Conservation (phyloP, 73 alveolate genomes). For the Paramecium sonneborni region DNA sequence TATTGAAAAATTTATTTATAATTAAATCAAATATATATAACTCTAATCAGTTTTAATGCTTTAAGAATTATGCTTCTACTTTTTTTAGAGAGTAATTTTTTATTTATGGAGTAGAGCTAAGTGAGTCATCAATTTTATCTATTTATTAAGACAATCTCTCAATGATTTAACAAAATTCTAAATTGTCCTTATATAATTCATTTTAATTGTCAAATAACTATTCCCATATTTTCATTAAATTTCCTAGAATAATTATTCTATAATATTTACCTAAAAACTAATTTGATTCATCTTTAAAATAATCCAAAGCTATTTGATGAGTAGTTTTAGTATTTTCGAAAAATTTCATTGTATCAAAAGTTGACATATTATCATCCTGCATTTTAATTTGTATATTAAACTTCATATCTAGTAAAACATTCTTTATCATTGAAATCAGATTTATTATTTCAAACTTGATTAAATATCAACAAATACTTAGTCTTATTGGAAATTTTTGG, state of each 20-base stretch:
- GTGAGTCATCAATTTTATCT: background rate
- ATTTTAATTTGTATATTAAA: background rate
- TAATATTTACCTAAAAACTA: background rate
- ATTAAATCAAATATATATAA: background rate
- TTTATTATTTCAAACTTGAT: background rate
- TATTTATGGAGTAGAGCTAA: background rate
- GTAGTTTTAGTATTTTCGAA: background rate
- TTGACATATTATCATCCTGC: background rate
- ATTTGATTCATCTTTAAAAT: background rate
- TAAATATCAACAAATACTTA: background rate
- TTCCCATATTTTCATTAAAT: background rate
- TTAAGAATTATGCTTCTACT: background rate
- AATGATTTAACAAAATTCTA: background rate
- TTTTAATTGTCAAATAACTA: background rate
- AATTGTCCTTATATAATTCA: background rate
- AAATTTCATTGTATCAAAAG: background rate
- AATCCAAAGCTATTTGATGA: constrained; percentile 13
- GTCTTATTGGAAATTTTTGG: background rate
- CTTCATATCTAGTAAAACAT: background rate
- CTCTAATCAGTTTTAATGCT: background rate
- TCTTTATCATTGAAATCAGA: background rate
- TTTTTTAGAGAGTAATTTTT: background rate
- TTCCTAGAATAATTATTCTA: background rate
- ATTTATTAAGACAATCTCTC: background rate
- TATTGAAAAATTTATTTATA: background rate